Evolutionary conservation across 1,139 yeast species (phyloP).

Genomic region (Taiozyma sp.): DNA sequence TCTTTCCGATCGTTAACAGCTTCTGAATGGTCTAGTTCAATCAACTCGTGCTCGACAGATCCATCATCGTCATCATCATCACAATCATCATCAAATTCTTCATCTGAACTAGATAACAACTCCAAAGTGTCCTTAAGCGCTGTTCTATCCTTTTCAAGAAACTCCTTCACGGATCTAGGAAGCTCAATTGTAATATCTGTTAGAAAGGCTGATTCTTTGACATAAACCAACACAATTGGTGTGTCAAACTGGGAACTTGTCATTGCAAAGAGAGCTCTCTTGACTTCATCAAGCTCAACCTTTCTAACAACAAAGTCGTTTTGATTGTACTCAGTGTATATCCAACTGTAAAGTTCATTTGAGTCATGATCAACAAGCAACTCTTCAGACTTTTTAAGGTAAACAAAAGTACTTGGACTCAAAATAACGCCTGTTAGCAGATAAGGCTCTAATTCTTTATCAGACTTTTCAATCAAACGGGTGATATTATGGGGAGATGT

Average conservation of each 20-base stretch:
- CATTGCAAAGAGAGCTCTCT: conserved; percentile 16
- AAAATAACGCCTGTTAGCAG: conserved; percentile 28
- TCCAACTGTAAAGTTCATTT: conserved; percentile 11
- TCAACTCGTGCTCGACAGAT: not conserved
- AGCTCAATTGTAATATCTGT: conserved; percentile 3
- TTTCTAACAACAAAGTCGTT: conserved; percentile 20
- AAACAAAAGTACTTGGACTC: conserved; percentile 26
- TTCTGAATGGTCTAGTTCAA: not conserved
- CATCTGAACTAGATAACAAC: conserved; percentile 9
- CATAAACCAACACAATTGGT: conserved; percentile 30
- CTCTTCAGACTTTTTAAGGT: conserved; percentile 8
- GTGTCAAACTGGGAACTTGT: conserved; percentile 20
- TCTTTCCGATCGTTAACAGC: not conserved
- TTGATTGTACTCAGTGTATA: conserved; percentile 21
- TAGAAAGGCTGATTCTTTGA: conserved; percentile 22
- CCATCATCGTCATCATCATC: not conserved
- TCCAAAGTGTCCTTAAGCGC: conserved; percentile 17
- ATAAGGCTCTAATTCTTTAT: conserved; percentile 28
- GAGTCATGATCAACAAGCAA: conserved; percentile 1
- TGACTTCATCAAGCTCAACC: conserved; percentile 22
- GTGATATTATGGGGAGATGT: conserved; percentile 23
- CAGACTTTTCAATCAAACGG: conserved; percentile 17
- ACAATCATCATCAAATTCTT: not conserved
- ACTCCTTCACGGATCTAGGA: conserved; percentile 16
- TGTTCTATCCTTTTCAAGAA: conserved; percentile 13